Conservation (phyloP, 2,329 filamentous ascomycete genomes). For the Cladosporium sp. region DNA sequence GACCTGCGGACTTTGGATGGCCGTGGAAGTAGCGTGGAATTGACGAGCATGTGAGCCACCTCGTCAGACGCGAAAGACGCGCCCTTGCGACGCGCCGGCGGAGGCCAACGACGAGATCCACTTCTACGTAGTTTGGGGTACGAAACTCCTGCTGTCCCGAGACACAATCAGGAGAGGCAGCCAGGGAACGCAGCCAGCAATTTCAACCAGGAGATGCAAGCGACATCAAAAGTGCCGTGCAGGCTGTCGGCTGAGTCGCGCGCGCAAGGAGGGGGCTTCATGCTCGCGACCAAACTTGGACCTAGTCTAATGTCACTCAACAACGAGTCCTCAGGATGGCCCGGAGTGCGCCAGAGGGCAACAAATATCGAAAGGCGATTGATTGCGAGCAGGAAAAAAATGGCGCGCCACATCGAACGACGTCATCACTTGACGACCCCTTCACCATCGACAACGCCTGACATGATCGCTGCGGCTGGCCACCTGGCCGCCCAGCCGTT, state of each 20-base stretch:
- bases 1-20: background rate
- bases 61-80: background rate
- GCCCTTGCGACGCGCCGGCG: background rate
- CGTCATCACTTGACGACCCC: slow-evolving; percentile 3
- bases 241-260: background rate
- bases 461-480: background rate
- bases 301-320: background rate
- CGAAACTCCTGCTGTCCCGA: background rate
- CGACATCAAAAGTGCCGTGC: background rate
- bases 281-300: background rate
- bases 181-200: too few species aligned
- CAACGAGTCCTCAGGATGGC: background rate
- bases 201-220: background rate
- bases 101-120: background rate
- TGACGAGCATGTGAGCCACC: background rate
- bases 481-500: background rate
- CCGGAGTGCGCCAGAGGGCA: background rate
- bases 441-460: slow-evolving; percentile 2
- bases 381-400: background rate
- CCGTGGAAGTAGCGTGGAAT: background rate
- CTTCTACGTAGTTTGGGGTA: background rate
- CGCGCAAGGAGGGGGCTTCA: background rate
- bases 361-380: background rate
- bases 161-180: background rate
- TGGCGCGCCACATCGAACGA: background rate